Evolutionary conservation across 208 protist species (phyloP).

Genomic region (Acanthamoeba triangularis): DNA sequence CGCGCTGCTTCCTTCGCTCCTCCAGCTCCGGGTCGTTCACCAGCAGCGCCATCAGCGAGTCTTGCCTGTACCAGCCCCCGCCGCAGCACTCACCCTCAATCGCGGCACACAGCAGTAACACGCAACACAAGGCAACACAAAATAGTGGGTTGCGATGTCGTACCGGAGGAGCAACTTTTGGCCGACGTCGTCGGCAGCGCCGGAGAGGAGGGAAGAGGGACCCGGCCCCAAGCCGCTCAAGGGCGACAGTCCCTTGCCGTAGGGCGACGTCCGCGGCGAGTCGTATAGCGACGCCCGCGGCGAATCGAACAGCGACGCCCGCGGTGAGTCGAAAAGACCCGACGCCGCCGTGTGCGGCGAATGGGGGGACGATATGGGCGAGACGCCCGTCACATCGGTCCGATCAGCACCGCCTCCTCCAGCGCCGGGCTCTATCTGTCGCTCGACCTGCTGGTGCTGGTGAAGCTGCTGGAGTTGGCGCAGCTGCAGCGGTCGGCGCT

Average conservation of each 20-base stretch:
- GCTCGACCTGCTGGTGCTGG: not conserved
- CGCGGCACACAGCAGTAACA: not conserved
- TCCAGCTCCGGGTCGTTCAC: conserved; percentile 66
- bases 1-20: conserved; percentile 64
- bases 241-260: not conserved
- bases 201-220: not conserved
- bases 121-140: not conserved
- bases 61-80: not conserved
- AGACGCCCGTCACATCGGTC: not conserved
- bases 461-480: conserved; percentile 28
- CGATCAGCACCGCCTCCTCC: not conserved
- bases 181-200: not conserved
- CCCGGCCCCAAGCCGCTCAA: not conserved
- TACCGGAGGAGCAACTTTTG: conserved; percentile 31
- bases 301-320: not conserved
- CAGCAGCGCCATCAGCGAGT: conserved; percentile 59
- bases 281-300: not conserved
- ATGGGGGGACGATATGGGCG: not conserved
- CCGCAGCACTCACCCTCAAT: too few relatives aligned
- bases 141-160: not conserved
- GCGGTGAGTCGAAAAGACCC: not conserved
- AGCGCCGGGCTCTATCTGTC: not conserved
- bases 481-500: not conserved
- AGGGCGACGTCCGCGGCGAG: not conserved
- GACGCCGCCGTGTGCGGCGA: not conserved